These are phyloP conservation scores for Circinella minor DNA, from an alignment of 371 early-diverging fungal genomes.

Conservation along the genomic window DNA sequence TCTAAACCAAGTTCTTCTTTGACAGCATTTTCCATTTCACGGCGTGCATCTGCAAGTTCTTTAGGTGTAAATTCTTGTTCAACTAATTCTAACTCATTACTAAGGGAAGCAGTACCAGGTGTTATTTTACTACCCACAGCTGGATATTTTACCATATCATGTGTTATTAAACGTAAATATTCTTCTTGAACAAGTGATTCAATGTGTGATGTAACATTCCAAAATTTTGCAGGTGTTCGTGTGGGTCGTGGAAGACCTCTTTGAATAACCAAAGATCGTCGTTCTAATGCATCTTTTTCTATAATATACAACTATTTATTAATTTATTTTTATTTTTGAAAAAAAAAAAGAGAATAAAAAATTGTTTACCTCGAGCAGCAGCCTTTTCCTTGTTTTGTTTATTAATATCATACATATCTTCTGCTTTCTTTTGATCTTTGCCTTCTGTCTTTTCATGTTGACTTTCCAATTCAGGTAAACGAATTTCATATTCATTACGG, in stretches of 20 bases:
- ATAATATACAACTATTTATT: background rate
- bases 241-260: constrained; percentile 81
- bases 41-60: constrained; percentile 43
- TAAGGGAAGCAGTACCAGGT: constrained; percentile 46
- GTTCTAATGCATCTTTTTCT: constrained; percentile 57
- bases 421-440: constrained; percentile 23
- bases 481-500: constrained; percentile 93
- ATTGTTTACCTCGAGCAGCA: constrained; percentile 31
- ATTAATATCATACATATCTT: constrained; percentile 77
- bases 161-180: constrained; percentile 58
- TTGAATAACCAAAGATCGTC: constrained; percentile 79
- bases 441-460: constrained; percentile 41
- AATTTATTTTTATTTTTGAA: too few species aligned
- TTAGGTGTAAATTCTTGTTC: constrained; percentile 59
- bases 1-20: constrained; percentile 24
- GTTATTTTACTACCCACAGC: constrained; percentile 60
- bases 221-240: constrained; percentile 30
- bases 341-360: too few species aligned
- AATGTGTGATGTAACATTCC: constrained; percentile 27
- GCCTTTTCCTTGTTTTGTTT: constrained; percentile 49
- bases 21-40: constrained; percentile 49
- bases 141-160: constrained; percentile 78
- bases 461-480: constrained; percentile 74
- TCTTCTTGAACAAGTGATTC: constrained; percentile 66
- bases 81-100: constrained; percentile 36